Evolutionary conservation across 768 basidiomycete genomes (phyloP).

Genomic region (Pleurotus cornucopiae): DNA sequence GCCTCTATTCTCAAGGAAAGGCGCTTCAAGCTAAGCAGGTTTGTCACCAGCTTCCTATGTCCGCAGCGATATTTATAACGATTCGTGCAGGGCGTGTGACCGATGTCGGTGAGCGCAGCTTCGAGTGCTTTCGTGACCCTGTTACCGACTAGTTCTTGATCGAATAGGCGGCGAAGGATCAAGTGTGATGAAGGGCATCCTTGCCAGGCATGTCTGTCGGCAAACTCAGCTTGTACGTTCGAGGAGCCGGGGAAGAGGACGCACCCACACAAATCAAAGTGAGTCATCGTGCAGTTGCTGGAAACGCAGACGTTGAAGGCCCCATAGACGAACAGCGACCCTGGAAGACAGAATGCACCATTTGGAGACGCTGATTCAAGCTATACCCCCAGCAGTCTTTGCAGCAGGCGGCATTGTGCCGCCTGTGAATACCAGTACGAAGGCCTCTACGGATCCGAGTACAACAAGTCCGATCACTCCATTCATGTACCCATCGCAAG

Average conservation of each 20-base stretch:
- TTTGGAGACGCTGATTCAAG: conserved; percentile 78
- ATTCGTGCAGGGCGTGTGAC: conserved; percentile 71
- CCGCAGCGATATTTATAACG: conserved; percentile 1
- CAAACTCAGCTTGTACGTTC: conserved; percentile 79
- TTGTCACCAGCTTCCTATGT: conserved; percentile 1
- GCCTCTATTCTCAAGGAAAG: conserved; percentile 68
- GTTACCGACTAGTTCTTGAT: background rate
- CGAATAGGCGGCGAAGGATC: conserved; percentile 70
- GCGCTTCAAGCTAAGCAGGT: conserved; percentile 87
- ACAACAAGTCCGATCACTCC: conserved; percentile 32
- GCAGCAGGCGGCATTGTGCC: conserved; percentile 47
- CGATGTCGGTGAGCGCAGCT: conserved; percentile 70
- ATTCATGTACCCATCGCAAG: conserved; percentile 35
- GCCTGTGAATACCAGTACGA: conserved; percentile 19
- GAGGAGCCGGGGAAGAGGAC: conserved; percentile 85
- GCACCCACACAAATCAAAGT: conserved; percentile 89
- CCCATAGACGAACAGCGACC: conserved; percentile 66
- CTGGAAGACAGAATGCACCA: conserved; percentile 89
- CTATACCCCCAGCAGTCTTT: conserved; percentile 79
- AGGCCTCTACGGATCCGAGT: conserved; percentile 21
- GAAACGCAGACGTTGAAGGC: background rate
- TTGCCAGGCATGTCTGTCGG: conserved; percentile 83
- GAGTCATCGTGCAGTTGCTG: conserved; percentile 23
- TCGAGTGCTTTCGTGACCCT: background rate
- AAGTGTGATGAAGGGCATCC: conserved; percentile 89